phyloP scores from a whole-genome alignment of 768 basidiomycete species.

The Cyclocybe cylindracea region DNA sequence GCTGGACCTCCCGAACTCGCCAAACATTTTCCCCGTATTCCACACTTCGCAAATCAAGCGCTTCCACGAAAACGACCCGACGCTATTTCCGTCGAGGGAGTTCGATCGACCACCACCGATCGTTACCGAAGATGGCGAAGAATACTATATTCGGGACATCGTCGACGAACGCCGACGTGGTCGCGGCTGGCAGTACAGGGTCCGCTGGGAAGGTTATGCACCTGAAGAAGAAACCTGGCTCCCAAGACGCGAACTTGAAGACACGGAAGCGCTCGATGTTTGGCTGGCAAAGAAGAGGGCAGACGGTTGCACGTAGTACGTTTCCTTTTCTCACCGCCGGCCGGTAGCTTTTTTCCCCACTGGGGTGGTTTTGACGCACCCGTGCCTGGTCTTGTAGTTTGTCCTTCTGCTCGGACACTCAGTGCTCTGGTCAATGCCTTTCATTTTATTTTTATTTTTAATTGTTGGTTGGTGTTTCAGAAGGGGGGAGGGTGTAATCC shows the following conservation, averaged over 20 bases:
- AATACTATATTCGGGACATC: conserved; percentile 23
- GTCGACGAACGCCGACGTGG: conserved; percentile 21
- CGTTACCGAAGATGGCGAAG: conserved; percentile 20
- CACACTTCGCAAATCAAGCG: conserved; percentile 30
- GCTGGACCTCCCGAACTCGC: conserved; percentile 15
- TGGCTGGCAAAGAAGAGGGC: neutral
- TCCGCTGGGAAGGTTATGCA: conserved; percentile 29
- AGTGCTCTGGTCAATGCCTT: too few species aligned
- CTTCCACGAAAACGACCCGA: conserved; percentile 26
- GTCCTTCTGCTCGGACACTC: too few species aligned
- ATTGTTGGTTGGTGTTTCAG: too few species aligned
- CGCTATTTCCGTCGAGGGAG: conserved; percentile 26
- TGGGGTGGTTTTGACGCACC: conserved; percentile 13
- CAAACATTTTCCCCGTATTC: conserved; percentile 31
- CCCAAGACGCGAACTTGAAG: conserved; percentile 19
- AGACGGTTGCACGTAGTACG: neutral
- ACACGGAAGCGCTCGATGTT: conserved; percentile 16
- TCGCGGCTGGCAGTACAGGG: too few species aligned
- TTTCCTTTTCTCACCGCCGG: conserved; percentile 7
- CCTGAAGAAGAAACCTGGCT: conserved; percentile 28
- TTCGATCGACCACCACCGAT: conserved; percentile 19
- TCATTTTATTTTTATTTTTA: too few species aligned
- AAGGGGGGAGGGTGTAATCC: too few species aligned
- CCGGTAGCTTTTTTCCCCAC: conserved; percentile 15
- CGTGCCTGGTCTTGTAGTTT: conserved; percentile 6